phyloP scores from a whole-genome alignment of 1,284 basidiomycete species.

The Ustilago hordei region DNA sequence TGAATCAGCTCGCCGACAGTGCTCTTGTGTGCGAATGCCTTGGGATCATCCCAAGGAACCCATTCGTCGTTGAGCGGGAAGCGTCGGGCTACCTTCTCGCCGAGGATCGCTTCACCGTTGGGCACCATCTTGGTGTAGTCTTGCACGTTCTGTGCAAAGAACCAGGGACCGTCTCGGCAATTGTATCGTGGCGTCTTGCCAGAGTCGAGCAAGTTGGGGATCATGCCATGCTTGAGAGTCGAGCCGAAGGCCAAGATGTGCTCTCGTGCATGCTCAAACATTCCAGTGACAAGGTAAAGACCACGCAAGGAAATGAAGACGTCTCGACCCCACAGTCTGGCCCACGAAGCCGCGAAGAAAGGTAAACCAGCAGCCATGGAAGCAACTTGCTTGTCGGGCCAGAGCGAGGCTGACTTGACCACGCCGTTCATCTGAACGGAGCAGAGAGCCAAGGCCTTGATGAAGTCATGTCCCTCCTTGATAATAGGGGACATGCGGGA shows the following conservation, averaged over 20 bases:
- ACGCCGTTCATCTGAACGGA: conserved; percentile 65
- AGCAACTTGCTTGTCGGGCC: conserved; percentile 61
- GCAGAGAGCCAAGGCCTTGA: conserved; percentile 58
- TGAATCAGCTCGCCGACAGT: conserved; percentile 93
- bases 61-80: conserved; percentile 94
- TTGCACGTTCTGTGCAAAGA: conserved; percentile 98
- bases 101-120: conserved; percentile 83
- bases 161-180: conserved; percentile 93
- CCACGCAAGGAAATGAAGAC: conserved; percentile 66
- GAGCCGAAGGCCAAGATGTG: conserved; percentile 64
- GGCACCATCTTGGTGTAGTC: conserved; percentile 89
- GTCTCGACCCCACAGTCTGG: conserved; percentile 63
- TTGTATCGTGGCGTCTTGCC: conserved; percentile 75
- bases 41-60: conserved; percentile 89
- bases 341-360: conserved; percentile 65
- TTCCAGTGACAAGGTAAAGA: conserved; percentile 64
- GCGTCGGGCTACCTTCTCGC: conserved; percentile 84
- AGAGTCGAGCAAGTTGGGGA: conserved; percentile 64
- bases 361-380: conserved; percentile 66
- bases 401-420: conserved; percentile 63
- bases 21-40: conserved; percentile 72
- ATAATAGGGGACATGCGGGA: conserved; percentile 59
- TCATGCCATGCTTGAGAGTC: conserved; percentile 64
- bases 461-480: conserved; percentile 61
- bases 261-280: conserved; percentile 55